Percentiles rank a stretch among this genome's conserved stretches.
Conservation (phyloP, 108 stramenopile species). For the Cyclostephanos tholiformis region DNA sequence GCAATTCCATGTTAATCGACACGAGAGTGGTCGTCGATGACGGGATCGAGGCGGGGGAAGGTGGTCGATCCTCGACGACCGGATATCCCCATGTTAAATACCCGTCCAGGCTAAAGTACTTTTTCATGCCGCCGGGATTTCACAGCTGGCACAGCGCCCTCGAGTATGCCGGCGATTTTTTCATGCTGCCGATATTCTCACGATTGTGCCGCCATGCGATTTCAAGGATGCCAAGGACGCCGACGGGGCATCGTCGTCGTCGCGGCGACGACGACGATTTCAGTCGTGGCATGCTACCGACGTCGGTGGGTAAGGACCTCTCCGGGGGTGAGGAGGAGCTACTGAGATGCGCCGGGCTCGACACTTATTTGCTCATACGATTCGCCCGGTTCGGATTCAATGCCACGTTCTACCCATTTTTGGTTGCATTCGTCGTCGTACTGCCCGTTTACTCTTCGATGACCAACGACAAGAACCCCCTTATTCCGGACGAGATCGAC, state of each 20-base stretch:
- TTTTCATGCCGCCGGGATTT: slow-evolving; percentile 46
- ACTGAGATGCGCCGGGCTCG: slow-evolving; percentile 65
- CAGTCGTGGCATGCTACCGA: neutral
- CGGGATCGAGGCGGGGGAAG: neutral
- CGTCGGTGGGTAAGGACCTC: slow-evolving; percentile 8
- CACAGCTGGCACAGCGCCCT: slow-evolving; percentile 33
- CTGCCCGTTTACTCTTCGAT: slow-evolving; percentile 31
- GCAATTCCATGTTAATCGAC: neutral
- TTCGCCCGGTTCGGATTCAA: slow-evolving; percentile 66
- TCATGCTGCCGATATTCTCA: slow-evolving; percentile 18
- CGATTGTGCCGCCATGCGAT: neutral
- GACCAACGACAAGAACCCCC: neutral
- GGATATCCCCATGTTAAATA: slow-evolving; percentile 1
- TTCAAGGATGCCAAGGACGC: neutral
- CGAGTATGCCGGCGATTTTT: slow-evolving; percentile 20
- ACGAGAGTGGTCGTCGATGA: neutral
- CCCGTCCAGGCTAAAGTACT: slow-evolving; percentile 33
- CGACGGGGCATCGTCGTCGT: neutral
- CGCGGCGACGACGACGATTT: neutral
- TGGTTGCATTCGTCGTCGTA: slow-evolving; percentile 38
- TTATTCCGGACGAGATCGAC: slow-evolving; percentile 4
- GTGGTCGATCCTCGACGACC: neutral
- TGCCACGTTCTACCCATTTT: slow-evolving; percentile 61
- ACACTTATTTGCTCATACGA: slow-evolving; percentile 63
- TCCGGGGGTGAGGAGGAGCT: slow-evolving; percentile 50